Evolutionary conservation across 371 early-diverging fungal species (phyloP).

Genomic region (Choanephora cucurbitarum): DNA sequence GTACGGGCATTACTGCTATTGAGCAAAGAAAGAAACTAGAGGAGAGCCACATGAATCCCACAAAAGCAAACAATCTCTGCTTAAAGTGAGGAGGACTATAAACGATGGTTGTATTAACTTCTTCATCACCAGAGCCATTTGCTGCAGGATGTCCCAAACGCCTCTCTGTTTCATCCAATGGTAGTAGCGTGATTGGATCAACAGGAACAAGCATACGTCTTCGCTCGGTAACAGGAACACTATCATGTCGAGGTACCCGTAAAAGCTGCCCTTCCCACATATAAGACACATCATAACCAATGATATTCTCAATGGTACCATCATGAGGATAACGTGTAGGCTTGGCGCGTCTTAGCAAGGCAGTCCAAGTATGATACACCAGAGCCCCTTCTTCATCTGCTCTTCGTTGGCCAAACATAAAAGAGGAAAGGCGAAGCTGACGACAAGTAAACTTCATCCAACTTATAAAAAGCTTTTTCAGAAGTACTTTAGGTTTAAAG

Average conservation of each 20-base stretch:
- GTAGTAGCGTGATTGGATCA: slow-evolving; percentile 6
- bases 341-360: slow-evolving; percentile 11
- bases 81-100: slow-evolving; percentile 71
- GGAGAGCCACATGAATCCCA: slow-evolving; percentile 58
- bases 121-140: slow-evolving; percentile 39
- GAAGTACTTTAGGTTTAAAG: slow-evolving; percentile 49
- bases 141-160: slow-evolving; percentile 59
- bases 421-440: slow-evolving; percentile 72
- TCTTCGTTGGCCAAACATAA: slow-evolving; percentile 73
- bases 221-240: slow-evolving; percentile 13
- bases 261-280: slow-evolving; percentile 24
- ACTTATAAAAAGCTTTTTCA: slow-evolving; percentile 43
- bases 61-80: slow-evolving; percentile 48
- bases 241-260: slow-evolving; percentile 62
- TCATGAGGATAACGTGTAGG: slow-evolving; percentile 22
- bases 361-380: slow-evolving; percentile 17
- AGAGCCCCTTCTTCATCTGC: slow-evolving; percentile 55
- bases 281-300: slow-evolving; percentile 55
- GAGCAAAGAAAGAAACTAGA: slow-evolving; percentile 38
- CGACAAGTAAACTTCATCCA: slow-evolving; percentile 69
- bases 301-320: slow-evolving; percentile 48
- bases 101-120: slow-evolving; percentile 55
- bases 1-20: slow-evolving; percentile 42
- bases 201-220: slow-evolving; percentile 27
- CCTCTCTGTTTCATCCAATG: slow-evolving; percentile 41